phyloP scores from a whole-genome alignment of 208 protist genomes.

The Giardia muris region DNA sequence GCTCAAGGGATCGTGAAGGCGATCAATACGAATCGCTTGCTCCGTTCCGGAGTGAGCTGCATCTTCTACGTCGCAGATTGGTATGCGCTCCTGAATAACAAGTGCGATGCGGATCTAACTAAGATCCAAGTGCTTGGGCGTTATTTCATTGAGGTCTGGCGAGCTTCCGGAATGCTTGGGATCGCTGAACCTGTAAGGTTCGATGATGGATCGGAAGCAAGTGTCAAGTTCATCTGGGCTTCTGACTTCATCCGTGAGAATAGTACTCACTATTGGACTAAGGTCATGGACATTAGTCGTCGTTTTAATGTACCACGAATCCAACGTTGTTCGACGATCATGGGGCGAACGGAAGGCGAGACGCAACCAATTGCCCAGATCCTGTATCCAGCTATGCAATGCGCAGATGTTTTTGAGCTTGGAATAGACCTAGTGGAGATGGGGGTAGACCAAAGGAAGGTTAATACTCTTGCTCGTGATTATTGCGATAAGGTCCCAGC shows the following conservation, averaged over 20 bases:
- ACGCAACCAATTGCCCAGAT: constrained; percentile 81
- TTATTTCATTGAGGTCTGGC: constrained; percentile 93
- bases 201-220: constrained; percentile 34
- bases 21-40: constrained; percentile 95
- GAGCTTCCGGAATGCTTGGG: constrained; percentile 88
- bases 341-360: constrained; percentile 82
- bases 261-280: constrained; percentile 74
- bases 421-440: constrained; percentile 95
- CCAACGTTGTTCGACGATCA: constrained; percentile 91
- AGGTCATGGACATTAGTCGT: constrained; percentile 82
- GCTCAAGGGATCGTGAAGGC: constrained; percentile 94
- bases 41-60: constrained; percentile 72
- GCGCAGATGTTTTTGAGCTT: constrained; percentile 90
- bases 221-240: constrained; percentile 83
- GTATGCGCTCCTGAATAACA: constrained; percentile 97
- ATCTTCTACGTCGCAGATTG: constrained; percentile 98
- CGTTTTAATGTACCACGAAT: constrained; percentile 62
- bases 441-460: constrained; percentile 96
- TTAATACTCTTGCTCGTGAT: constrained; percentile 96
- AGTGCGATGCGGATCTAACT: constrained; percentile 87
- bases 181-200: background rate
- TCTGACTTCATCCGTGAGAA: constrained; percentile 79
- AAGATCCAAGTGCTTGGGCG: constrained; percentile 81
- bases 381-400: constrained; percentile 96
- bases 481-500: constrained; percentile 62